These are phyloP conservation scores for Torulaspora quercuum DNA, from an alignment of 805 yeast species.

Conservation along the genomic window DNA sequence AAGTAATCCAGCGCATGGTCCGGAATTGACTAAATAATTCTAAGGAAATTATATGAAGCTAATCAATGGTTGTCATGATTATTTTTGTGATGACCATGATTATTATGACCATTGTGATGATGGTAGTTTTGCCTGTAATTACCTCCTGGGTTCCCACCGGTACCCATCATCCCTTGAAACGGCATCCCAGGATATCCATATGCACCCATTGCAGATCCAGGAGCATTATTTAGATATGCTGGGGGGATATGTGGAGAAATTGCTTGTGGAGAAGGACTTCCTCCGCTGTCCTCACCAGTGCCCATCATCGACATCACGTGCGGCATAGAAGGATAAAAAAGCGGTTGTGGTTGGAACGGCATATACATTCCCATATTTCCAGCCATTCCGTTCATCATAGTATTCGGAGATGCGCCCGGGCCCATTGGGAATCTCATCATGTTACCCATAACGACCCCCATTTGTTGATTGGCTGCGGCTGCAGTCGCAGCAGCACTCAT, in stretches of 20 bases:
- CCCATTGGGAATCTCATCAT: slow-evolving; percentile 35
- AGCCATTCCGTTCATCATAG: slow-evolving; percentile 29
- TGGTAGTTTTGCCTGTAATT: slow-evolving; percentile 25
- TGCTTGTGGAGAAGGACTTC: slow-evolving; percentile 27
- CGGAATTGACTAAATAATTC: no score
- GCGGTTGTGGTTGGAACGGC: slow-evolving; percentile 37
- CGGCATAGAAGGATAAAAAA: slow-evolving; percentile 35
- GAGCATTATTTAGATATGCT: slow-evolving; percentile 27
- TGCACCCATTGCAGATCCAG: slow-evolving; percentile 22
- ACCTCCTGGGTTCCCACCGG: slow-evolving; percentile 11
- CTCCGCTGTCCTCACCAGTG: slow-evolving; percentile 21
- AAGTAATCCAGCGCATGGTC: no score
- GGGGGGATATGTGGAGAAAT: slow-evolving; percentile 30
- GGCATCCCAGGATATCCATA: slow-evolving; percentile 33
- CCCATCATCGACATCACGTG: slow-evolving; percentile 34
- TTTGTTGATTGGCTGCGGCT: slow-evolving; percentile 25
- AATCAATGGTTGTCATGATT: slow-evolving; percentile 14
- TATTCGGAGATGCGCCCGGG: slow-evolving; percentile 24
- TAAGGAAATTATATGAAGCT: slow-evolving; percentile 1
- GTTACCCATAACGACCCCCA: slow-evolving; percentile 30
- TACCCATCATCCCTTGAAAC: slow-evolving; percentile 28
- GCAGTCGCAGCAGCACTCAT: slow-evolving; percentile 23
- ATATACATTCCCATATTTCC: slow-evolving; percentile 32
- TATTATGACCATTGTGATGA: slow-evolving; percentile 17
- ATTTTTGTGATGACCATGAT: slow-evolving; percentile 19